These are phyloP conservation scores for Phalaenopsis hybrid DNA, from an alignment of 116 monocot species.

Conservation along the genomic window DNA sequence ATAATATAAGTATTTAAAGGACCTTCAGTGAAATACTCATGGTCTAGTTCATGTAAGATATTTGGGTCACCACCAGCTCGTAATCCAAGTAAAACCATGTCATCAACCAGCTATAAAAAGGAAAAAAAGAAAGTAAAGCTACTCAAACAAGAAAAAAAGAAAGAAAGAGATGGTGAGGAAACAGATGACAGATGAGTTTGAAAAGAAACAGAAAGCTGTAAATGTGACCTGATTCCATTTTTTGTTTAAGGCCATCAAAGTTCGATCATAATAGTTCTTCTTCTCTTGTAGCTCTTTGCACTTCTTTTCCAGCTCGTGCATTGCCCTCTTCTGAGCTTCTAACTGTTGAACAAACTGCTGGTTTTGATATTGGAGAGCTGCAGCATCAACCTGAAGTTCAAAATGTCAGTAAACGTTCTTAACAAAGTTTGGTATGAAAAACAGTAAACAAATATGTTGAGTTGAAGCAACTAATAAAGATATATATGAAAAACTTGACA, in stretches of 20 bases:
- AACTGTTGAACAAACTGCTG: slow-evolving; percentile 85
- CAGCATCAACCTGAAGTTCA: slow-evolving; percentile 59
- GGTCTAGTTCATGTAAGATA: slow-evolving; percentile 43
- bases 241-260: slow-evolving; percentile 65
- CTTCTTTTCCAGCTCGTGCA: slow-evolving; percentile 61
- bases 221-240: slow-evolving; percentile 86
- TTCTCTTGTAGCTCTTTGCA: slow-evolving; percentile 58
- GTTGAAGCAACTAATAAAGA: background rate
- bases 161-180: background rate
- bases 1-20: slow-evolving; percentile 10
- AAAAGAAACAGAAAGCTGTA: slow-evolving; percentile 6
- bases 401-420: background rate
- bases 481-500: background rate
- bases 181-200: background rate
- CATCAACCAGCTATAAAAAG: slow-evolving; percentile 59
- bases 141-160: background rate
- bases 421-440: slow-evolving; percentile 2
- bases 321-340: slow-evolving; percentile 72
- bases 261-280: slow-evolving; percentile 60
- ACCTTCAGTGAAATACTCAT: slow-evolving; percentile 52
- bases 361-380: slow-evolving; percentile 78
- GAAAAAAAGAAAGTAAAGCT: background rate
- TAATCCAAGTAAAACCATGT: slow-evolving; percentile 67
- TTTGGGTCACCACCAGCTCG: slow-evolving; percentile 47
- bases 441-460: background rate